A percentile compares a stretch with the other conserved stretches of the same genome.
Evolutionary conservation across 495 filamentous ascomycete genomes (phyloP).

Genomic region (Hypoxylon cercidicola): DNA sequence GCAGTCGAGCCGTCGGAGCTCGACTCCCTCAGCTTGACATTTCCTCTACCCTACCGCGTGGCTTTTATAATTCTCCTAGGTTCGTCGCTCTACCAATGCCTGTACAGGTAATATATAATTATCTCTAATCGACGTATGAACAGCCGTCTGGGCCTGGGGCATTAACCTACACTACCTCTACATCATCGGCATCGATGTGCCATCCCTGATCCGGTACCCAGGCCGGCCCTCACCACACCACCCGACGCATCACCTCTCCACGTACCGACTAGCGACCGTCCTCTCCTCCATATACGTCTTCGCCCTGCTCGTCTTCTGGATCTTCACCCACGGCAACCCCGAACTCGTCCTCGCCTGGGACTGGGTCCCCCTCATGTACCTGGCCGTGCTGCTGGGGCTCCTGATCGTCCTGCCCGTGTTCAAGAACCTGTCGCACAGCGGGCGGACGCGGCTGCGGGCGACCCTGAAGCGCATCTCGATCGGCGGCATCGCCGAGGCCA

Average conservation of each 20-base stretch:
- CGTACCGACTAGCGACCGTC: conserved; percentile 82
- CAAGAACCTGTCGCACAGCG: conserved; percentile 68
- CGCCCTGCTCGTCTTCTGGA: conserved; percentile 85
- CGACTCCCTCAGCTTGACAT: conserved; percentile 83
- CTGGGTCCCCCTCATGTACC: conserved; percentile 82
- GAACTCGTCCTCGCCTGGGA: conserved; percentile 76
- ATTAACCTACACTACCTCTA: conserved; percentile 84
- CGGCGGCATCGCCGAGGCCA: conserved; percentile 80
- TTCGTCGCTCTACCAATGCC: conserved; percentile 51
- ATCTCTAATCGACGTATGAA: conserved; percentile 8
- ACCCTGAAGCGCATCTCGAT: conserved; percentile 77
- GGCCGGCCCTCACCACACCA: conserved; percentile 70
- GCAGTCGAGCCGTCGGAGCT: conserved; percentile 81
- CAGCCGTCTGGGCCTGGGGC: conserved; percentile 93
- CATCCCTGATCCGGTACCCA: conserved; percentile 82
- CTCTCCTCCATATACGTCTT: conserved; percentile 74
- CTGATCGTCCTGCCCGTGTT: conserved; percentile 74
- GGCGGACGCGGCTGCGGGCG: conserved; percentile 77
- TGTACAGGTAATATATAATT: background rate
- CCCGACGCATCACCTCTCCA: conserved; percentile 77
- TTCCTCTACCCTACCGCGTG: conserved; percentile 87
- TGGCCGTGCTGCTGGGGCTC: conserved; percentile 72
- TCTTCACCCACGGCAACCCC: conserved; percentile 73
- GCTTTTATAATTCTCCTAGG: conserved; percentile 82
- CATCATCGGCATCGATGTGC: conserved; percentile 80